Base-by-base conservation (phyloP, 2,329 filamentous ascomycete species). In the Helicocarpus griseus region DNA sequence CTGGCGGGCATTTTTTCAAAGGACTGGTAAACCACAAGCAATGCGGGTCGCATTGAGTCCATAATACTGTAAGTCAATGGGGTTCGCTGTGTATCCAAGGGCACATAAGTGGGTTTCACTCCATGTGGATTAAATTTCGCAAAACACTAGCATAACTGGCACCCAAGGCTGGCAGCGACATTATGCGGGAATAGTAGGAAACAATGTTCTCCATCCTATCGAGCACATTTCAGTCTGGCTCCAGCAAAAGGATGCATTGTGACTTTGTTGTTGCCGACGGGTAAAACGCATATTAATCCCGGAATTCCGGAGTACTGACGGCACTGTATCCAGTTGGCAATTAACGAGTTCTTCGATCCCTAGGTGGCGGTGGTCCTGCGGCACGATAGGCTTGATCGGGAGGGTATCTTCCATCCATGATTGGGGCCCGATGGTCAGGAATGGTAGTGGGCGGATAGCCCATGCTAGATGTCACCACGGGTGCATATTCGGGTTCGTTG, bases 361-460 rank as follows among this genome's bases (percentile, higher is more conserved):
- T 65, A 56, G 68, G 59, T 58, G 65, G 62, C 53, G 69, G 68
- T 59, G 67, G 65, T 59, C 69, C 67, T 63, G 59, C 67, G 49
- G 55, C 41, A 45, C 54, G 53, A 52, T 65, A 66, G 44, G 53
- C 46, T 33, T 63, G 63, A 54, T 71, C 69, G 57, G 68, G 65
- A 53, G 68, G 67, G 58, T 70, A 72, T 66, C 69, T 70, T 52
- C 67, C 60, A 51, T 71, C 69, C 53, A 57, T 51, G 63, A 70
- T 68, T 65, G 62, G 64, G 64, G 69, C 67, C 63, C 69, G 68
- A 47, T 67, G 62, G 53, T 71, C 69, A 55, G 69, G 61, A 60
- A 66, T 66, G 57, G 67, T 65, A 48, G 64, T 69, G 49, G 68
- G 54, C 55, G 69, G 66, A 58, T 71, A 71, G 47, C 62, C 57